Base-by-base conservation (phyloP, 345 rosid genomes). In the Citrus mangshanensis region DNA sequence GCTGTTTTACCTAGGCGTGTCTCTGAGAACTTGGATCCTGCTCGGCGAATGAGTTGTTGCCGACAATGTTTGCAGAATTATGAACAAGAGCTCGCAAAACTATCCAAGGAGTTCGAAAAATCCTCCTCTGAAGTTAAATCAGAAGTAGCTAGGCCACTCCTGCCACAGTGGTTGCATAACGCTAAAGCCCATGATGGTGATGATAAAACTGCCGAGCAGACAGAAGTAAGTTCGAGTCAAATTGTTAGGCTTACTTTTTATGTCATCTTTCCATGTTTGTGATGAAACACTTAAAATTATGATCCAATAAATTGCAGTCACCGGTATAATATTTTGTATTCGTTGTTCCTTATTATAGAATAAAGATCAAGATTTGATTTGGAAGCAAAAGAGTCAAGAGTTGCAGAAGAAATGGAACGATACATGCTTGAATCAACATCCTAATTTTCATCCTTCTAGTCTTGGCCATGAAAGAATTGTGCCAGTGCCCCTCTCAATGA, bases 351-450 rank as follows among this genome's bases (percentile, higher is more conserved):
- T 38, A 75, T 3, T 54, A 38, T 86, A 93, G 98, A 73, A 54
- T 7, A 92, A 91, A 85, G 93, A 93, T 83, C 88, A 85, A 76
- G 93, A 90, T 63, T 38, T 84, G 72, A 59, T 86, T 21, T 58
- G 28, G 86, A 87, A 85, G 79, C 90, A 86, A 79, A 92, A 81
- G 85, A 84, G 79, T 61, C 77, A 75, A 61, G 98, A 93, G 66
- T 80, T 96, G 80, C 94, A 89, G 76, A 94, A 86, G 89, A 94
- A 92, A 84, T 96, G 98, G 98, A 89, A 86, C 30, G 90, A 92
- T 34, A 75, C 85, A 22, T 96, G 99, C 86, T 75, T 78, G 80
- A 87, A 64, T 55, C 83, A 86, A 66, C 99, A 95, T 83, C 92
- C 94, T 21, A 85, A 81, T 68, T 84, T 89, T 76, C 97, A 92